phyloP scores from a whole-genome alignment of 208 protist genomes.

The Crithidia fasciculata region DNA sequence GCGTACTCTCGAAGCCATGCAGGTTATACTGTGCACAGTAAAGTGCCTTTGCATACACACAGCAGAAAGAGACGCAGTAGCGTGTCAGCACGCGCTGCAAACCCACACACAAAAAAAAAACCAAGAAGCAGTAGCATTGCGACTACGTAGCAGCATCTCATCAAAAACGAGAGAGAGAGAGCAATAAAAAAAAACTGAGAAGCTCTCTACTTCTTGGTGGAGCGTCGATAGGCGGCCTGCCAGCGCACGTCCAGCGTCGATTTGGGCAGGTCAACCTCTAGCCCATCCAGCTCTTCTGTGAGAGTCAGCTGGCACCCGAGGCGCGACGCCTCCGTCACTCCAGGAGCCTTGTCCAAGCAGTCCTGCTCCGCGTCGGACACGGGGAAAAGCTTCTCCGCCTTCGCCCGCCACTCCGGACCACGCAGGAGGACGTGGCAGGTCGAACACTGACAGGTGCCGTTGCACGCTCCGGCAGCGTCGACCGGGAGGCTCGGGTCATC shows the following conservation, averaged over 20 bases:
- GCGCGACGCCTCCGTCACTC: slow-evolving; percentile 43
- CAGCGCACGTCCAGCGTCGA: slow-evolving; percentile 27
- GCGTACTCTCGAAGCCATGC: too few species aligned
- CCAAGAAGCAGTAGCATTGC: too few species aligned
- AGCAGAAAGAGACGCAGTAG: too few species aligned
- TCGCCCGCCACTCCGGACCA: slow-evolving; percentile 76
- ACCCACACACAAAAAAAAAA: too few species aligned
- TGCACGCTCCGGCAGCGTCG: slow-evolving; percentile 87
- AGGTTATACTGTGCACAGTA: too few species aligned
- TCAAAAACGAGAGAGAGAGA: too few species aligned
- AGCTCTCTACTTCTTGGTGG: slow-evolving; percentile 7
- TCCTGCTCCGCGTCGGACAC: slow-evolving; percentile 74
- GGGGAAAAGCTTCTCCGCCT: slow-evolving; percentile 68
- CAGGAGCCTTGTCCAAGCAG: slow-evolving; percentile 50
- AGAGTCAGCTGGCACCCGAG: slow-evolving; percentile 69
- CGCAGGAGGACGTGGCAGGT: slow-evolving; percentile 95
- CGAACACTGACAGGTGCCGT: slow-evolving; percentile 92
- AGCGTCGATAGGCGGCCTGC: slow-evolving; percentile 18
- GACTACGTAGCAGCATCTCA: too few species aligned
- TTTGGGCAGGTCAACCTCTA: slow-evolving; percentile 31
- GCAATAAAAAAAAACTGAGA: background rate
- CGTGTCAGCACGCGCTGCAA: too few species aligned
- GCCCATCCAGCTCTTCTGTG: slow-evolving; percentile 41
- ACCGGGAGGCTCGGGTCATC: slow-evolving; percentile 57
- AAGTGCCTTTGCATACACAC: too few species aligned